A percentile compares a stretch with the other conserved stretches of the same genome.
Evolutionary conservation across 1,284 basidiomycete genomes (phyloP).

Genomic region (Megacollybia platyphylla): DNA sequence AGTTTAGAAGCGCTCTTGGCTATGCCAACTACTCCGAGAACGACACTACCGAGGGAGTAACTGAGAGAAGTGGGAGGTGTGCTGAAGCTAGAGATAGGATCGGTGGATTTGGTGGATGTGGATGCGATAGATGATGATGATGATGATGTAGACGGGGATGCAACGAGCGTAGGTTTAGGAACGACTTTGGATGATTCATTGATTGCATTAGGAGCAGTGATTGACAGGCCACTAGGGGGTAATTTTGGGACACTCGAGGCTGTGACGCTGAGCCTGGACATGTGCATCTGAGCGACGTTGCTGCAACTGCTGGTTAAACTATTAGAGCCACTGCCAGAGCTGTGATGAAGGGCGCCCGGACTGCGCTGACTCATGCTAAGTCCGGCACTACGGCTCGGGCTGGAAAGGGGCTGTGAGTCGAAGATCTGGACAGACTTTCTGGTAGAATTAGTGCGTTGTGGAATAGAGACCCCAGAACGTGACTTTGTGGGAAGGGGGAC

Average conservation of each 20-base stretch:
- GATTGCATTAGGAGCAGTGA: slow-evolving; percentile 15
- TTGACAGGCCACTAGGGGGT: slow-evolving; percentile 19
- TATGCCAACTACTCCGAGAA: slow-evolving; percentile 24
- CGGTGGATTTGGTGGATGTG: slow-evolving; percentile 19
- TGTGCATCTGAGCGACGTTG: slow-evolving; percentile 25
- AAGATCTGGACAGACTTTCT: slow-evolving; percentile 66
- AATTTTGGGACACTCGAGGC: slow-evolving; percentile 10
- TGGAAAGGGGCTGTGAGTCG: slow-evolving; percentile 60
- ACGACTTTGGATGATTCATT: slow-evolving; percentile 8
- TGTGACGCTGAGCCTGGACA: slow-evolving; percentile 21
- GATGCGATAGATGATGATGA: slow-evolving; percentile 32
- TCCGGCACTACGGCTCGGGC: slow-evolving; percentile 37
- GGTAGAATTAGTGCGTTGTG: slow-evolving; percentile 18
- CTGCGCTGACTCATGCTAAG: slow-evolving; percentile 18
- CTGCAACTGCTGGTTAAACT: slow-evolving; percentile 20
- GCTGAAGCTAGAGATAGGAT: slow-evolving; percentile 31
- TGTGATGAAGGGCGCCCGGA: slow-evolving; percentile 10
- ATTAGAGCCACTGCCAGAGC: slow-evolving; percentile 20
- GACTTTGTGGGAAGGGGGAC: slow-evolving; percentile 45
- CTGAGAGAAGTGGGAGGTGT: slow-evolving; percentile 46
- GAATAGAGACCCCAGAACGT: slow-evolving; percentile 47
- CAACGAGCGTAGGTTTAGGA: slow-evolving; percentile 12
- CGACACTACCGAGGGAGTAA: slow-evolving; percentile 28
- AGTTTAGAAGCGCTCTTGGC: slow-evolving; percentile 14
- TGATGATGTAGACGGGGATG: slow-evolving; percentile 38